These are phyloP conservation scores for Vitis rotundifolia DNA, from an alignment of 164 flowering plant species.

Conservation along the genomic window DNA sequence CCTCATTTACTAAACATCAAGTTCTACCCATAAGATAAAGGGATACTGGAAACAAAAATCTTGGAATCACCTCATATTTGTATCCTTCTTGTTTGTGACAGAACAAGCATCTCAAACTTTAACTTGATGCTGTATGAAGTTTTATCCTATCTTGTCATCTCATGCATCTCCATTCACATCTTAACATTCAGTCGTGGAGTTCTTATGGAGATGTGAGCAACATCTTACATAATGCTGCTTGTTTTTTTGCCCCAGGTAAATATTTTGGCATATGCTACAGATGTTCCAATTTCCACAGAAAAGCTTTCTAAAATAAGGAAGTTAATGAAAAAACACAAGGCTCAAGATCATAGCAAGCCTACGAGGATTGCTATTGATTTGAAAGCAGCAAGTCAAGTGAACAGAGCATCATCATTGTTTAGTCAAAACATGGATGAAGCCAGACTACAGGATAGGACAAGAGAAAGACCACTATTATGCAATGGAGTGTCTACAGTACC, in stretches of 20 bases:
- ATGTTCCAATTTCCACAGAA: constrained; percentile 40
- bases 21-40: too few species aligned
- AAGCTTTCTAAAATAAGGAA: constrained; percentile 40
- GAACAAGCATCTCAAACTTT: too few species aligned
- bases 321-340: constrained; percentile 44
- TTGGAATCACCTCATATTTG: too few species aligned
- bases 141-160: too few species aligned
- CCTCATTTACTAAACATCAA: too few species aligned
- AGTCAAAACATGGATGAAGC: constrained; percentile 28
- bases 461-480: constrained; percentile 14
- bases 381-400: constrained; percentile 19
- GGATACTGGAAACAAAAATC: too few species aligned
- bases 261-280: constrained; percentile 59
- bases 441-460: constrained; percentile 21
- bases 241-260: constrained; percentile 52
- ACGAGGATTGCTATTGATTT: constrained; percentile 12
- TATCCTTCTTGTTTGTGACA: too few species aligned
- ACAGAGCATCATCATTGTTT: constrained; percentile 14
- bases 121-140: too few species aligned
- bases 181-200: too few species aligned
- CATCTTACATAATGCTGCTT: too few species aligned
- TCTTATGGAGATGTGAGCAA: too few species aligned
- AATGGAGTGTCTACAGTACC: constrained; percentile 26
- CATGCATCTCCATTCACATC: not conserved
- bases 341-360: constrained; percentile 32